Conservation (phyloP, 1,284 basidiomycete genomes). For the Cryptococcus wingfieldii region DNA sequence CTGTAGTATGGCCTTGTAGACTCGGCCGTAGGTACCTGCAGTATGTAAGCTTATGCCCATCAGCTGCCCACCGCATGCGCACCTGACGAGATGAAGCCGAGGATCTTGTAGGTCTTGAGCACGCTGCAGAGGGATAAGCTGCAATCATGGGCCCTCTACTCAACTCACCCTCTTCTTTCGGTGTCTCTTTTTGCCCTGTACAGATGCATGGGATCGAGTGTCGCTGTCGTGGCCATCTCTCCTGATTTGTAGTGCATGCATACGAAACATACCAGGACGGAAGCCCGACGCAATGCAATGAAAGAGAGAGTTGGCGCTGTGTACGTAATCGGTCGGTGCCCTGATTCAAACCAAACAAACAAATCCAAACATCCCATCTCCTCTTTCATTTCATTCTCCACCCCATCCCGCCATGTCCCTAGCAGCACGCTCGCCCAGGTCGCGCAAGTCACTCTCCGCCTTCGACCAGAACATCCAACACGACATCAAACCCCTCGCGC, state of each 20-base stretch:
- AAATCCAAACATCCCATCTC: slow-evolving; percentile 4
- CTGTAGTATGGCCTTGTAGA: slow-evolving; percentile 82
- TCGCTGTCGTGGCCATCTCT: slow-evolving; percentile 6
- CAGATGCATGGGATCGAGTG: slow-evolving; percentile 60
- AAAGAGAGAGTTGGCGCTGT: not conserved
- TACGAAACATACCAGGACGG: not conserved
- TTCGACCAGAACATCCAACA: slow-evolving; percentile 28
- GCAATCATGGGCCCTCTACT: not conserved
- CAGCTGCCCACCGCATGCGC: not conserved
- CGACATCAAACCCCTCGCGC: slow-evolving; percentile 23
- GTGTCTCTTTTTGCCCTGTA: slow-evolving; percentile 74
- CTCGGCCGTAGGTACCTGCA: slow-evolving; percentile 87
- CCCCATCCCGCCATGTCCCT: slow-evolving; percentile 14
- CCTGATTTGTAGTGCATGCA: not conserved
- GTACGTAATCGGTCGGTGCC: not conserved
- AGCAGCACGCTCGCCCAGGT: slow-evolving; percentile 15
- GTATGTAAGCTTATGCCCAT: not conserved
- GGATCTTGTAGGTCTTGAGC: slow-evolving; percentile 77
- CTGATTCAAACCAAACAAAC: slow-evolving; percentile 10
- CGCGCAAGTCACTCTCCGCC: slow-evolving; percentile 29
- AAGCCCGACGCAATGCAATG: not conserved
- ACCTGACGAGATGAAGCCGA: slow-evolving; percentile 90
- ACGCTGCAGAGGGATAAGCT: slow-evolving; percentile 51
- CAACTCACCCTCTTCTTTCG: slow-evolving; percentile 52
- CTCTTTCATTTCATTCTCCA: not conserved